Conservation (phyloP, 768 basidiomycete species). For the Exsudoporus frostii region DNA sequence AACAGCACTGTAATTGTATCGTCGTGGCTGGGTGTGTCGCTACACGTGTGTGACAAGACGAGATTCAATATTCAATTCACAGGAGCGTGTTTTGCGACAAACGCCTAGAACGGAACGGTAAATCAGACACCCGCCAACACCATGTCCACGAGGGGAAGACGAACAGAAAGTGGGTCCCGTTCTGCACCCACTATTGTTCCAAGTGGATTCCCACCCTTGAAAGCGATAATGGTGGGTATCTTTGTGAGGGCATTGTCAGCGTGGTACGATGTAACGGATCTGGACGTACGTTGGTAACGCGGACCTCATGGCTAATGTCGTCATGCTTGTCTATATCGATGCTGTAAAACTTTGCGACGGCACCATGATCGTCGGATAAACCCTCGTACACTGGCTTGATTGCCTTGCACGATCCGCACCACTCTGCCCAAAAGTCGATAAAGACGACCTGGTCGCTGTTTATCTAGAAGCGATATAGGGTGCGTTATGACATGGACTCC, state of each 20-base stretch:
- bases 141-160: background rate
- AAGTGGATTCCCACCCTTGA: background rate
- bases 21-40: background rate
- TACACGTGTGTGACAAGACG: background rate
- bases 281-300: background rate
- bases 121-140: background rate
- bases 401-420: constrained; percentile 5
- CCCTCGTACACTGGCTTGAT: constrained; percentile 4
- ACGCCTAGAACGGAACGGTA: background rate
- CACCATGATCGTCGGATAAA: background rate
- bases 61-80: background rate
- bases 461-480: background rate
- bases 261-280: background rate
- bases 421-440: constrained; percentile 12
- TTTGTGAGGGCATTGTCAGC: background rate
- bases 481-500: background rate
- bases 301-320: constrained; percentile 3
- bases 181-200: constrained; percentile 1
- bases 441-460: background rate
- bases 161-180: background rate
- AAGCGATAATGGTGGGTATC: background rate
- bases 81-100: constrained; percentile 2
- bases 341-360: constrained; percentile 1
- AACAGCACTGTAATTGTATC: background rate
- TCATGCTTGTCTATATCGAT: constrained; percentile 35